Percentiles rank a stretch among this genome's conserved stretches.
These are phyloP conservation scores for Sclerotinia sclerotiorum DNA, from an alignment of 2,329 filamentous ascomycete species.

Conservation along the genomic window DNA sequence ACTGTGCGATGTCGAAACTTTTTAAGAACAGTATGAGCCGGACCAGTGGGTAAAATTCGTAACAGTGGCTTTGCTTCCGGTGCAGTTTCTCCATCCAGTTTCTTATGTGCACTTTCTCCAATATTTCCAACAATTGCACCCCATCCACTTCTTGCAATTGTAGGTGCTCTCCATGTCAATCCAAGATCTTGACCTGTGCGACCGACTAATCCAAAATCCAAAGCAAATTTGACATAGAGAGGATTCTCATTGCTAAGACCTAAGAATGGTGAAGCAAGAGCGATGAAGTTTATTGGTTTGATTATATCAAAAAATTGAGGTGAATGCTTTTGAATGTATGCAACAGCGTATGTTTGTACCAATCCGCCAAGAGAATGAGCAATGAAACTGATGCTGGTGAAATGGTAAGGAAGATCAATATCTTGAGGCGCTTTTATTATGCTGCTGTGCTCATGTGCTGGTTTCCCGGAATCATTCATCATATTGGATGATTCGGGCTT, in stretches of 20 bases:
- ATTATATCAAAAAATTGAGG: slow-evolving; percentile 87
- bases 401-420: slow-evolving; percentile 66
- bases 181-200: slow-evolving; percentile 93
- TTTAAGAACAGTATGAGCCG: slow-evolving; percentile 80
- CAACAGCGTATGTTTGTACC: slow-evolving; percentile 90
- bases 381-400: slow-evolving; percentile 93
- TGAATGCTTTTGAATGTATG: slow-evolving; percentile 95
- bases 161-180: slow-evolving; percentile 89
- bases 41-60: slow-evolving; percentile 85
- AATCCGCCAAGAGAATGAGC: slow-evolving; percentile 88
- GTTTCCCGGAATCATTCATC: slow-evolving; percentile 48
- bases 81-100: slow-evolving; percentile 59
- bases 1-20: slow-evolving; percentile 89
- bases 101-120: slow-evolving; percentile 64
- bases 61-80: slow-evolving; percentile 86
- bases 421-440: slow-evolving; percentile 49
- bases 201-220: slow-evolving; percentile 96
- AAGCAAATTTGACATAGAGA: slow-evolving; percentile 91
- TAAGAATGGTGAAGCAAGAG: slow-evolving; percentile 82
- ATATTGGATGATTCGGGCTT: slow-evolving; percentile 42
- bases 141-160: slow-evolving; percentile 82
- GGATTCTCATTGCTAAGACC: slow-evolving; percentile 97
- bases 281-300: slow-evolving; percentile 85
- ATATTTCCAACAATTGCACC: slow-evolving; percentile 81
- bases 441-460: slow-evolving; percentile 61